Percentiles rank a stretch among this genome's conserved stretches.
phyloP scores from a whole-genome alignment of 148 eudicot genomes.

The Rhododendron henanense region DNA sequence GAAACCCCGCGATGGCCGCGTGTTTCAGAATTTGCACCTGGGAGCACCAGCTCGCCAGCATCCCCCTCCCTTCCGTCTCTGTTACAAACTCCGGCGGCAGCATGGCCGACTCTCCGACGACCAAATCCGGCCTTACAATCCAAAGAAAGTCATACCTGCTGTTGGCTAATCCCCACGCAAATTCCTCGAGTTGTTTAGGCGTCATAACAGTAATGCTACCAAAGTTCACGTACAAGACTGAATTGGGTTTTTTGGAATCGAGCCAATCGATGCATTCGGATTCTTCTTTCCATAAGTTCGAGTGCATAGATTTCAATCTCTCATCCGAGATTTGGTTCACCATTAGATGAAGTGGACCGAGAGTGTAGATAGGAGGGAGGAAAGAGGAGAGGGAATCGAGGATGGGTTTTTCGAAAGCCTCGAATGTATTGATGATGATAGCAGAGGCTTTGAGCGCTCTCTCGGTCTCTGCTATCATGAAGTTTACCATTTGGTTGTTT shows the following conservation, averaged over 20 bases:
- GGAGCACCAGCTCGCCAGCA: conserved; percentile 48
- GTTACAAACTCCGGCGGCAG: conserved; percentile 39
- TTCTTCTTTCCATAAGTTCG: conserved; percentile 60
- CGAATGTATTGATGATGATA: conserved; percentile 48
- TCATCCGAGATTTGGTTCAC: conserved; percentile 20
- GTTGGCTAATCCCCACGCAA: conserved; percentile 70
- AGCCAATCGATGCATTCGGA: conserved; percentile 46
- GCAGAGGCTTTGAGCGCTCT: conserved; percentile 29
- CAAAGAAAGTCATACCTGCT: conserved; percentile 50
- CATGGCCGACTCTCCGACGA: conserved; percentile 28
- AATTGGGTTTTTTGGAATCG: conserved; percentile 26
- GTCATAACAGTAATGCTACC: conserved; percentile 54
- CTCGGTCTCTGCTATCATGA: conserved; percentile 15
- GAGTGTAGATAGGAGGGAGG: conserved; percentile 30
- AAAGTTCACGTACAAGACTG: conserved; percentile 48
- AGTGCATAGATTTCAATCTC: conserved; percentile 25
- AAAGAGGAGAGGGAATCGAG: conserved; percentile 24
- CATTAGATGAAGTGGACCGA: conserved; percentile 45
- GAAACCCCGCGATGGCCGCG: conserved; percentile 35
- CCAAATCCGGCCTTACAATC: conserved; percentile 57
- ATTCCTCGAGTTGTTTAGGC: conserved; percentile 33
- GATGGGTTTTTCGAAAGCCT: conserved; percentile 37
- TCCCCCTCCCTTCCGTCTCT: conserved; percentile 35
- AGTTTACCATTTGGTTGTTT: conserved; percentile 10
- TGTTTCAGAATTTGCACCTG: conserved; percentile 42